A percentile compares a stretch with the other conserved stretches of the same genome.
These are phyloP conservation scores for Melastoma malabathricum DNA, from an alignment of 345 rosid species.

Conservation along the genomic window DNA sequence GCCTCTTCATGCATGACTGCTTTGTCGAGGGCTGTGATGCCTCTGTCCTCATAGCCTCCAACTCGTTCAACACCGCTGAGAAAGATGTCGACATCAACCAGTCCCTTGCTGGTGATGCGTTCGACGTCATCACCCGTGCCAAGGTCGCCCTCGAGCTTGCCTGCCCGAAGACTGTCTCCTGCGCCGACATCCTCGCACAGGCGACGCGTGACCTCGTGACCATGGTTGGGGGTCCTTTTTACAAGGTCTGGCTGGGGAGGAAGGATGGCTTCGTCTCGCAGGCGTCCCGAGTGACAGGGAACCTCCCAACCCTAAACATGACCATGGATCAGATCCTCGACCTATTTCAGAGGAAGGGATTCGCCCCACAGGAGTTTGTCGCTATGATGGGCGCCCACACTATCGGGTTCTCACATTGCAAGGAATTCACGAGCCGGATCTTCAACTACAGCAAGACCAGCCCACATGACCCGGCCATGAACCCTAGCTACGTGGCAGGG, in stretches of 20 bases:
- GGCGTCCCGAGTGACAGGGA: constrained; percentile 17
- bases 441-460: constrained; percentile 12
- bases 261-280: constrained; percentile 37
- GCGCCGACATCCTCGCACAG: constrained; percentile 43
- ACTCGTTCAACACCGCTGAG: constrained; percentile 38
- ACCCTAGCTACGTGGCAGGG: constrained; percentile 30
- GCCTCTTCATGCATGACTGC: constrained; percentile 51
- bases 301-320: constrained; percentile 24
- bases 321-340: constrained; percentile 22
- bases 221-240: constrained; percentile 49
- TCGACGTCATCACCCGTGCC: constrained; percentile 27
- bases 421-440: constrained; percentile 26
- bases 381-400: constrained; percentile 50
- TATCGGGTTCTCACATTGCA: constrained; percentile 51
- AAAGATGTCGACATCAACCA: constrained; percentile 34
- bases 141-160: constrained; percentile 41
- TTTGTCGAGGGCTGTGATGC: constrained; percentile 54
- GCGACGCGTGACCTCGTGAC: constrained; percentile 44
- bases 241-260: constrained; percentile 29
- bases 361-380: constrained; percentile 30
- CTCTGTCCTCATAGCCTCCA: constrained; percentile 36
- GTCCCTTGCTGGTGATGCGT: constrained; percentile 47
- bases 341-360: constrained; percentile 29
- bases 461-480: constrained; percentile 17
- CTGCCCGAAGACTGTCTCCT: constrained; percentile 48